phyloP scores from a whole-genome alignment of 2,329 filamentous ascomycete species.

The Westerdykella ornata region DNA sequence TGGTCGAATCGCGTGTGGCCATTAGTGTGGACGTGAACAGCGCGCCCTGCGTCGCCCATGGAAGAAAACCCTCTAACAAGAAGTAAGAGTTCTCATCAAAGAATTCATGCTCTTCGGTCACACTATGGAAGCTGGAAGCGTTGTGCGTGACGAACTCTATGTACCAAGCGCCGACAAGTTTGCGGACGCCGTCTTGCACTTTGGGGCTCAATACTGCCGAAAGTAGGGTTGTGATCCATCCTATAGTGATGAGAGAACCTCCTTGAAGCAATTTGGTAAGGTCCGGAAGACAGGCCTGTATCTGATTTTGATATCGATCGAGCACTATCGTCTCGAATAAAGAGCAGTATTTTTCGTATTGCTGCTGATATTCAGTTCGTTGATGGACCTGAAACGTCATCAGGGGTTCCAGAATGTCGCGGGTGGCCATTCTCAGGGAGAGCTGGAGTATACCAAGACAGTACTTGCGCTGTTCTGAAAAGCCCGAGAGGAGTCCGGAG shows the following conservation, averaged over 20 bases:
- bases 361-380: constrained; percentile 15
- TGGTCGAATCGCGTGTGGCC: constrained; percentile 21
- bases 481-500: constrained; percentile 37
- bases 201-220: constrained; percentile 36
- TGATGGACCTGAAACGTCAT: constrained; percentile 19
- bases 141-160: constrained; percentile 25
- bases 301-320: constrained; percentile 45
- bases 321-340: constrained; percentile 46
- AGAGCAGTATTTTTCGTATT: constrained; percentile 41
- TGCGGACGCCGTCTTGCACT: constrained; percentile 43
- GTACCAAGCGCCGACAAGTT: constrained; percentile 43
- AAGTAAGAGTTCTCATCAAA: constrained; percentile 28
- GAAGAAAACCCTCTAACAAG: constrained; percentile 39
- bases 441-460: constrained; percentile 41
- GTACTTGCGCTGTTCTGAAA: constrained; percentile 42
- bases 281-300: constrained; percentile 42
- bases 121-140: neutral
- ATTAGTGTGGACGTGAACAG: constrained; percentile 39
- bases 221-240: constrained; percentile 41
- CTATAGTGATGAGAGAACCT: constrained; percentile 31
- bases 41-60: constrained; percentile 43
- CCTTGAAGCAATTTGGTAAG: constrained; percentile 36
- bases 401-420: constrained; percentile 17
- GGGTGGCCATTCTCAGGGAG: constrained; percentile 32
- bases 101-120: constrained; percentile 5